Evolutionary conservation across 83 land plant genomes (phyloP), one percentile per base, ranked within the genome.

Genomic region (Diphasiastrum complanatum): DNA sequence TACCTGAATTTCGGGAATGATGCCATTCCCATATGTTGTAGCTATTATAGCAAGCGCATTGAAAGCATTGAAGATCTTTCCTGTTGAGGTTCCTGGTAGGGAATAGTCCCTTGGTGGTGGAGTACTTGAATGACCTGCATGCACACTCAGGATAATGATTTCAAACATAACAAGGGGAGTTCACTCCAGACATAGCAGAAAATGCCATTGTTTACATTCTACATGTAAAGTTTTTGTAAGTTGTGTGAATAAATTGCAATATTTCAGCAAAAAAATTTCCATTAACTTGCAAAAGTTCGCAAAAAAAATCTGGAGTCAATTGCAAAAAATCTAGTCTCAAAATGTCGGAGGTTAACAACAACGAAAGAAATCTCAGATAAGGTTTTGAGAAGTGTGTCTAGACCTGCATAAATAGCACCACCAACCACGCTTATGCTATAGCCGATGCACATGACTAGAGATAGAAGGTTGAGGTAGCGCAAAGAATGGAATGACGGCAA

Each of bases 1-100:
- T 26, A 55, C 59, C 59, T 55, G 59, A 27, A 55, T 55, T 27
- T 55, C 59, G 11, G 59, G 59, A 10, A 55, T 55, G 6, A 55
- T 1, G 19, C 35, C 16, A 11, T 11, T 27, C 11, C 59, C 59
- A 55, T 10, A 55, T 0, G 38, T 10, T 0, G 59, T 20, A 12
- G 59, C 59, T 11, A 55, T 55, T 11, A 55, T 55, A 6, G 35
- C 34, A 12, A 55, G 34, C 6, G 38, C 59, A 30, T 55, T 55
- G 19, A 55, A 55, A 30, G 19, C 35, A 12, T 32, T n/a, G 34
- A 55, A 55, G 31, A 55, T 35, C 31, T 30, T 55, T 5, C 14
- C 35, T 11, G n/a, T 55, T 10, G 30, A 16, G 19, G 18, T 55
- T 30, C 59, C 59, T 20, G 6, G 11, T 24, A 55, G 11, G 34